Conservation (phyloP, 768 basidiomycete genomes). For the Auricularia sp. region DNA sequence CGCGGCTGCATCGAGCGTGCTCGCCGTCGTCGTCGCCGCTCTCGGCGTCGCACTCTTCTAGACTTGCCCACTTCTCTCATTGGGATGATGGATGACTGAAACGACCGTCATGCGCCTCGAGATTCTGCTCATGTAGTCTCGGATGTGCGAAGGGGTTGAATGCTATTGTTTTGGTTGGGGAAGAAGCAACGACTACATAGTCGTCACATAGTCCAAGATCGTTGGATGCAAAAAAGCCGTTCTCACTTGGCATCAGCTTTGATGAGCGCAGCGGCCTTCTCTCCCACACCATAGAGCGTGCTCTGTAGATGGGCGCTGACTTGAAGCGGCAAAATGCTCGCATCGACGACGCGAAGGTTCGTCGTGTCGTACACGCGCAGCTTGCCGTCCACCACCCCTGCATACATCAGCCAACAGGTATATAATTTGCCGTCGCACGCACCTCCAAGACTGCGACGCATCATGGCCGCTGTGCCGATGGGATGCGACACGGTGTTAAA, state of each 20-base stretch:
- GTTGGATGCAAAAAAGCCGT: too few species aligned
- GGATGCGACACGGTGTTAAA: slow-evolving; percentile 41
- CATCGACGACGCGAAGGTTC: slow-evolving; percentile 42
- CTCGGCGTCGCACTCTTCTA: background rate
- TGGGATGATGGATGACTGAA: too few species aligned
- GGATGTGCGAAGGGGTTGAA: too few species aligned
- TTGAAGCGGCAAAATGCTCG: slow-evolving; percentile 38
- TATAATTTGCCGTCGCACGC: background rate
- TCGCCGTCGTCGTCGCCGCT: background rate
- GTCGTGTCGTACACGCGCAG: slow-evolving; percentile 13
- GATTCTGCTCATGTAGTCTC: too few species aligned
- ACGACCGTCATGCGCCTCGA: too few species aligned
- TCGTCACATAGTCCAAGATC: too few species aligned
- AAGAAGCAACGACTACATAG: too few species aligned
- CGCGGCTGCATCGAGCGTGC: background rate
- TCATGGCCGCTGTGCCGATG: slow-evolving; percentile 32
- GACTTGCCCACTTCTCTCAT: too few species aligned
- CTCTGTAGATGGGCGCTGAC: slow-evolving; percentile 37
- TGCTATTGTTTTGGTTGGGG: too few species aligned
- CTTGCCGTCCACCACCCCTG: slow-evolving; percentile 11
- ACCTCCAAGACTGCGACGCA: slow-evolving; percentile 21
- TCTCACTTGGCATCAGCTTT: background rate
- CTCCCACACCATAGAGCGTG: slow-evolving; percentile 43
- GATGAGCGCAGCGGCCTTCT: slow-evolving; percentile 32
- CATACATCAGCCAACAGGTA: background rate